These are phyloP conservation scores for Microbotryomycetes sp. DNA, from an alignment of 1,284 basidiomycete species.

Conservation along the genomic window DNA sequence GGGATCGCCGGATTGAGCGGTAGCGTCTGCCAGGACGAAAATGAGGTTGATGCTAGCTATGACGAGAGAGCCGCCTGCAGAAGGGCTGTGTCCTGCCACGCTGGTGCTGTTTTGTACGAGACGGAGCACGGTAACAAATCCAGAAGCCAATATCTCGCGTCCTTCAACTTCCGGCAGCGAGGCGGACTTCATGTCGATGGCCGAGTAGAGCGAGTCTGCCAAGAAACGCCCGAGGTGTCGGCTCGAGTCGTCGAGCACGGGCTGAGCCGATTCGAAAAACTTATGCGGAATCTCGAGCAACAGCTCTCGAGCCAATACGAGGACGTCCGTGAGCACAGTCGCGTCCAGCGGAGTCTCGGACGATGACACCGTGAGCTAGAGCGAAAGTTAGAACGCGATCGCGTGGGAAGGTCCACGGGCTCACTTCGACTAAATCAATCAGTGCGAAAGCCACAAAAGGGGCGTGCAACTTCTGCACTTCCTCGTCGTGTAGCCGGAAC, in stretches of 20 bases:
- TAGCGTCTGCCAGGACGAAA: slow-evolving; percentile 5
- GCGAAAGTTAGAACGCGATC: not conserved
- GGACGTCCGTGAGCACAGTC: not conserved
- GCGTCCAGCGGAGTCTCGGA: not conserved
- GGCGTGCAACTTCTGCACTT: slow-evolving; percentile 57
- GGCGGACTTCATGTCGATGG: slow-evolving; percentile 18
- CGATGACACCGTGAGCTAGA: slow-evolving; percentile 7
- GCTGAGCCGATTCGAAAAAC: slow-evolving; percentile 10
- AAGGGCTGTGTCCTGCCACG: not conserved
- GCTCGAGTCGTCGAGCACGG: not conserved
- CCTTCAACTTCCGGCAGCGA: slow-evolving; percentile 23
- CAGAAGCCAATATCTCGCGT: slow-evolving; percentile 16
- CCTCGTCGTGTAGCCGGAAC: slow-evolving; percentile 48
- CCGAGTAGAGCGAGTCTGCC: slow-evolving; percentile 17
- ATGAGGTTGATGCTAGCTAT: slow-evolving; percentile 3
- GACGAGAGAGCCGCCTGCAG: not conserved
- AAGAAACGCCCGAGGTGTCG: slow-evolving; percentile 9
- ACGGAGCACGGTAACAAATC: slow-evolving; percentile 4
- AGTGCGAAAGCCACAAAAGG: slow-evolving; percentile 64
- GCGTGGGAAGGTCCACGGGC: slow-evolving; percentile 23
- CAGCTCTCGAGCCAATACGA: slow-evolving; percentile 17
- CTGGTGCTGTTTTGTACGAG: slow-evolving; percentile 3
- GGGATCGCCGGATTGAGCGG: not conserved
- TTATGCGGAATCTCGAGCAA: slow-evolving; percentile 15
- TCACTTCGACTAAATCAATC: slow-evolving; percentile 56